Evolutionary conservation across 495 filamentous ascomycete species (phyloP).

Genomic region (Patellaria atrata): DNA sequence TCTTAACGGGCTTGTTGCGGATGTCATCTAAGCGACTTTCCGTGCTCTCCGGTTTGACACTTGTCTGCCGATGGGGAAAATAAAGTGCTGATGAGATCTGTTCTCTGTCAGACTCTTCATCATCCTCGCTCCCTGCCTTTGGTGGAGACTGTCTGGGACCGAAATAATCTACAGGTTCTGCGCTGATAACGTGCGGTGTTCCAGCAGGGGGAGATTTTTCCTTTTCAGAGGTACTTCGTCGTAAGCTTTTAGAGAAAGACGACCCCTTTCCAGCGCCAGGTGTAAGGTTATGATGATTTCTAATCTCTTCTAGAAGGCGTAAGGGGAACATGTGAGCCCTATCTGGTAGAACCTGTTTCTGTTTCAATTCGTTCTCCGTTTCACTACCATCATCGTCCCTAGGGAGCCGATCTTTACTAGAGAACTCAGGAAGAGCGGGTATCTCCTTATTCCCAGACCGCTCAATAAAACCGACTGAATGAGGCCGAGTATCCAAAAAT

Average conservation of each 20-base stretch:
- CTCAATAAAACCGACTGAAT: too few species aligned
- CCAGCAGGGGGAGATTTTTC: slow-evolving; percentile 1
- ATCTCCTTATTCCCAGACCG: too few species aligned
- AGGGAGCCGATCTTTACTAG: background rate
- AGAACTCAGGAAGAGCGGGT: too few species aligned
- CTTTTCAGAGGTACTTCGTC: slow-evolving; percentile 29
- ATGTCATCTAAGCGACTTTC: too few species aligned
- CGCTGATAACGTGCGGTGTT: background rate
- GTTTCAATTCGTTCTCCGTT: too few species aligned
- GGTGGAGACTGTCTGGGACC: slow-evolving; percentile 21
- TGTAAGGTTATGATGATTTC: slow-evolving; percentile 42
- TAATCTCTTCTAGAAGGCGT: slow-evolving; percentile 47
- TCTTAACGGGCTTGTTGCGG: too few species aligned
- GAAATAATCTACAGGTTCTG: slow-evolving; percentile 12
- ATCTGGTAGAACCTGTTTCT: slow-evolving; percentile 13
- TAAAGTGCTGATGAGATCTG: slow-evolving; percentile 93
- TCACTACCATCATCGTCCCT: too few species aligned
- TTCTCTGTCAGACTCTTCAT: slow-evolving; percentile 78
- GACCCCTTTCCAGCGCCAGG: slow-evolving; percentile 36
- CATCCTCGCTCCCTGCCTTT: slow-evolving; percentile 34
- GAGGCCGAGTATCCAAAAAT: too few species aligned
- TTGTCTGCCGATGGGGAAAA: slow-evolving; percentile 63
- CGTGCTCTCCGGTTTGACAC: slow-evolving; percentile 24
- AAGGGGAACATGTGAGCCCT: slow-evolving; percentile 23
- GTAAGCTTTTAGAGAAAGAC: slow-evolving; percentile 42